Percentiles rank a stretch among this genome's conserved stretches.
These are phyloP conservation scores for Eucalyptus tenuipes DNA, from an alignment of 345 rosid genomes.

Conservation along the genomic window DNA sequence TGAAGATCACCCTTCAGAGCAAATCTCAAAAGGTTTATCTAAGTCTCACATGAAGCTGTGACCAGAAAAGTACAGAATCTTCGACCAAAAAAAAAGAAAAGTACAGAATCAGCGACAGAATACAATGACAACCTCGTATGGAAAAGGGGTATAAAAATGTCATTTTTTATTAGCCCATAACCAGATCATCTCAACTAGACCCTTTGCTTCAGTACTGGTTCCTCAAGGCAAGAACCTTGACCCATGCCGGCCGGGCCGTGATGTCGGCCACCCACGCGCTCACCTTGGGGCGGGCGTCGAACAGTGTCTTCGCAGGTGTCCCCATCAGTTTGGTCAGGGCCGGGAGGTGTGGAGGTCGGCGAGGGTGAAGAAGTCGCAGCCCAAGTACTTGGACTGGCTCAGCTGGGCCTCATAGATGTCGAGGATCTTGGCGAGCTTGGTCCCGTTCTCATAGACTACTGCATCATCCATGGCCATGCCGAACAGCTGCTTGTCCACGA, in stretches of 20 bases:
- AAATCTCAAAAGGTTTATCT: not conserved
- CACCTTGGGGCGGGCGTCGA: constrained; percentile 5
- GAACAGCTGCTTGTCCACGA: constrained; percentile 13
- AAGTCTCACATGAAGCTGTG: not conserved
- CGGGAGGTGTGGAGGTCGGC: constrained; percentile 11
- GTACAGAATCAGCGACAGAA: too few relatives aligned
- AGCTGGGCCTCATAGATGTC: not conserved
- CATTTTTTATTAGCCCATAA: accelerated
- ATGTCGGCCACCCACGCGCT: constrained; percentile 12
- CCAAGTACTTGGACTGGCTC: constrained; percentile 5
- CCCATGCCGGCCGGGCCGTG: constrained; percentile 17
- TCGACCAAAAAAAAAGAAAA: too few relatives aligned
- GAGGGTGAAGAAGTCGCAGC: not conserved
- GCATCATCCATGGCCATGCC: constrained; percentile 31
- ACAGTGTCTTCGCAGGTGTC: not conserved
- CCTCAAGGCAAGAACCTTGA: constrained; percentile 39
- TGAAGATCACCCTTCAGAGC: not conserved
- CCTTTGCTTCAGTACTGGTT: not conserved
- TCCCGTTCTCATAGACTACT: constrained; percentile 31
- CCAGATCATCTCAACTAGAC: not conserved
- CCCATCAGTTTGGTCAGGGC: not conserved
- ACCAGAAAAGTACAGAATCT: too few relatives aligned
- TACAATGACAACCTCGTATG: accelerated
- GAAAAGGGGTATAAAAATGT: accelerated
- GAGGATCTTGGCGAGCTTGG: constrained; percentile 10